These are phyloP conservation scores for Haplographium delicatum DNA, from an alignment of 495 filamentous ascomycete species.

Conservation along the genomic window DNA sequence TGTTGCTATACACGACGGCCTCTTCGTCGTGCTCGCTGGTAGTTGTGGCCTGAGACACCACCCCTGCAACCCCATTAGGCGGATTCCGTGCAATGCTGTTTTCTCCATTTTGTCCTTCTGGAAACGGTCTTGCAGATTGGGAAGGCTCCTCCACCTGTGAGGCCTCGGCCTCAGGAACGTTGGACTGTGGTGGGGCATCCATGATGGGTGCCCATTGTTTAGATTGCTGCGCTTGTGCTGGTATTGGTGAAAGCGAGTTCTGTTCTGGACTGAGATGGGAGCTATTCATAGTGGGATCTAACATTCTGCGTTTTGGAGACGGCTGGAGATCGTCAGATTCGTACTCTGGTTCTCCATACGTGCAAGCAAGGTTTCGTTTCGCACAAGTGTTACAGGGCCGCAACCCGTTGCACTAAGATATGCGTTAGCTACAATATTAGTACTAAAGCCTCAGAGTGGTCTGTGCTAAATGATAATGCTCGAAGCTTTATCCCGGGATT, in stretches of 20 bases:
- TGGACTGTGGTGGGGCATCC: background rate
- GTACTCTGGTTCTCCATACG: conserved; percentile 34
- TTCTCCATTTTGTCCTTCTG: background rate
- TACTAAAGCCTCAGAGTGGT: no score
- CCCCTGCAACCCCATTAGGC: background rate
- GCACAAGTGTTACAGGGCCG: conserved; percentile 65
- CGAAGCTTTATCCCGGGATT: no score
- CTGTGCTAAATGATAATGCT: no score
- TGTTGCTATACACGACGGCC: conserved; percentile 49
- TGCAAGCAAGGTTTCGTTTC: conserved; percentile 49
- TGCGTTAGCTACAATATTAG: no score
- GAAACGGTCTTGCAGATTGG: background rate
- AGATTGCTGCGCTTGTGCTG: background rate
- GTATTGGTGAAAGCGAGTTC: background rate
- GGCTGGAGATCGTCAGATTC: conserved; percentile 29
- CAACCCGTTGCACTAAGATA: conserved; percentile 58
- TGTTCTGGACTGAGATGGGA: background rate
- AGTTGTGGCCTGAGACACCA: conserved; percentile 1
- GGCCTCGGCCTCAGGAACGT: background rate
- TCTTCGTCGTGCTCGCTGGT: conserved; percentile 46
- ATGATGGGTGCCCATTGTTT: background rate
- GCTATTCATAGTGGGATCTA: background rate
- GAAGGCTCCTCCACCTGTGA: background rate
- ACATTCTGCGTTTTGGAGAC: conserved; percentile 39
- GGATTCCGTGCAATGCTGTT: background rate